A percentile compares a stretch with the other conserved stretches of the same genome.
phyloP scores from a whole-genome alignment of 176 grass and related monocot genomes.

The Canna indica region DNA sequence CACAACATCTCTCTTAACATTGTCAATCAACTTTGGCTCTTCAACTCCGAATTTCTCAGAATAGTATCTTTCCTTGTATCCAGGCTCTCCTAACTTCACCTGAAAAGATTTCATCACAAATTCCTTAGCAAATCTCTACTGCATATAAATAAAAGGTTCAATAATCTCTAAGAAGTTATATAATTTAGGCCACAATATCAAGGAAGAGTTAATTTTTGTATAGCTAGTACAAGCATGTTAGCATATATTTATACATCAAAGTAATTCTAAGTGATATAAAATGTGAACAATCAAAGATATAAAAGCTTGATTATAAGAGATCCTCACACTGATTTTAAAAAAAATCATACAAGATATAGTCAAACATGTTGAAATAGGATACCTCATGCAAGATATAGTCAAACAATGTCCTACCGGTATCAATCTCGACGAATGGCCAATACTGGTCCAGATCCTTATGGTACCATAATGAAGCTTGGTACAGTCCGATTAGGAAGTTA shows the following conservation, averaged over 20 bases:
- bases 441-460: too few species aligned
- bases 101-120: slow-evolving; percentile 29
- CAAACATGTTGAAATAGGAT: too few species aligned
- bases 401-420: too few species aligned
- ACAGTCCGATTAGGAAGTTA: too few species aligned
- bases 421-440: too few species aligned
- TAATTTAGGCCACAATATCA: not conserved
- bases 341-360: too few species aligned
- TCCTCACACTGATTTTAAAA: too few species aligned
- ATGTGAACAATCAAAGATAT: too few species aligned
- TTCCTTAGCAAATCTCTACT: not conserved
- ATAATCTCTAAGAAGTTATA: not conserved
- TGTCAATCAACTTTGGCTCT: slow-evolving; percentile 49
- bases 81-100: slow-evolving; percentile 91
- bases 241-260: not conserved
- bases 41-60: slow-evolving; percentile 84
- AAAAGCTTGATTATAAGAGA: too few species aligned
- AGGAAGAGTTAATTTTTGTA: not conserved
- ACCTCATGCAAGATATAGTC: too few species aligned
- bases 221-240: not conserved
- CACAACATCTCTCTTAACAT: slow-evolving; percentile 79
- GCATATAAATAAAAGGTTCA: not conserved
- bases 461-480: too few species aligned
- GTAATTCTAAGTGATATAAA: too few species aligned
- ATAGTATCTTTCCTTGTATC: slow-evolving; percentile 79